These are phyloP conservation scores for Vigna unguiculata DNA, from an alignment of 306 rosid genomes.

Conservation along the genomic window DNA sequence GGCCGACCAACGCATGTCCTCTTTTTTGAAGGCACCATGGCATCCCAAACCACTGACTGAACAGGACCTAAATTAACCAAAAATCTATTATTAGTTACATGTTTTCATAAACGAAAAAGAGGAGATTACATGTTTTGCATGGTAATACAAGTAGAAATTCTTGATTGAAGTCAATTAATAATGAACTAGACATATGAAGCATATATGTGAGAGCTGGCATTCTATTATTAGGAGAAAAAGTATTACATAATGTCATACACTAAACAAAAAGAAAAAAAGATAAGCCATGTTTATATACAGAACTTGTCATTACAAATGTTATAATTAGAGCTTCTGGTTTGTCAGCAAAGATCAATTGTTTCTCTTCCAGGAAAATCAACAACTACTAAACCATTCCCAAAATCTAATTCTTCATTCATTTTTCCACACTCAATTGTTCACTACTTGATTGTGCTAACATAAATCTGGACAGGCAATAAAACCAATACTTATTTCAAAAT, in stretches of 20 bases:
- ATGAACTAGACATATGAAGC: conserved; percentile 33
- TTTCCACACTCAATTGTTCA: conserved; percentile 14
- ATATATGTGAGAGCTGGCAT: conserved; percentile 19
- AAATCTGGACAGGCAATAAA: conserved; percentile 23
- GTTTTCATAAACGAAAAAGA: neutral
- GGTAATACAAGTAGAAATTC: neutral
- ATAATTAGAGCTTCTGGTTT: conserved; percentile 29
- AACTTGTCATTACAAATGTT: conserved; percentile 11
- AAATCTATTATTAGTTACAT: conserved; percentile 39
- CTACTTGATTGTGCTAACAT: conserved; percentile 28
- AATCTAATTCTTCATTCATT: neutral
- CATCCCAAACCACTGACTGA: conserved; percentile 91
- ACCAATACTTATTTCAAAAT: conserved; percentile 32
- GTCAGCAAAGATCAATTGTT: conserved; percentile 16
- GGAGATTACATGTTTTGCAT: conserved; percentile 14
- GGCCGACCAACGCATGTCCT: conserved; percentile 88
- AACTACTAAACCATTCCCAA: conserved; percentile 2
- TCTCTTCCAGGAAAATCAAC: conserved; percentile 27
- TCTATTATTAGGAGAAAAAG: neutral
- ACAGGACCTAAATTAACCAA: conserved; percentile 76
- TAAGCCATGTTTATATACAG: conserved; percentile 6
- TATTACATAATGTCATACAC: neutral
- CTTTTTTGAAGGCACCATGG: conserved; percentile 88
- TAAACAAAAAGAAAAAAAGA: conserved; percentile 13
- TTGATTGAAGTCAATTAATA: conserved; percentile 23